A percentile compares a stretch with the other conserved stretches of the same genome.
phyloP scores from a whole-genome alignment of 257 asterid species.

The Solanum infundibuliforme region DNA sequence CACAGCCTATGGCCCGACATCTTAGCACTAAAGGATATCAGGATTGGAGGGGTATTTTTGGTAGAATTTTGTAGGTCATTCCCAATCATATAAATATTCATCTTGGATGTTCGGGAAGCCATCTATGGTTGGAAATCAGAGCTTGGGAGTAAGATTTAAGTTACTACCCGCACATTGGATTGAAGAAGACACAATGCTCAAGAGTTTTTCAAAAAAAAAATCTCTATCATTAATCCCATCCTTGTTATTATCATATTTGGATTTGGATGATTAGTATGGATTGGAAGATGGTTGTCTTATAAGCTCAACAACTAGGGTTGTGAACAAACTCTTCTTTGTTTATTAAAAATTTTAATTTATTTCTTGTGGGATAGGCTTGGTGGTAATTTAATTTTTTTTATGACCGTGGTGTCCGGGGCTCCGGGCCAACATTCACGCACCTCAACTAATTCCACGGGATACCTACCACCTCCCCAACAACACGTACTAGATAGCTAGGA shows the following conservation, averaged over 20 bases:
- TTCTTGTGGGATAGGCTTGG: not conserved
- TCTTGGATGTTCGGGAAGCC: not conserved
- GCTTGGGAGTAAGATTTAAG: not conserved
- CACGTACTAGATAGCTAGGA: not conserved
- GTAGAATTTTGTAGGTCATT: not conserved
- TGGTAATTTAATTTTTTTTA: not conserved
- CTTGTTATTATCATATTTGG: not conserved
- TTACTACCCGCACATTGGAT: not conserved
- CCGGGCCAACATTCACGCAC: not conserved
- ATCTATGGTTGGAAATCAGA: not conserved
- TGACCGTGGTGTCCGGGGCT: not conserved
- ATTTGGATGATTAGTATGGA: not conserved
- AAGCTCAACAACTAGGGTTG: not conserved
- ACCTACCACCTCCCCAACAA: not conserved
- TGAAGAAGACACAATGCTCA: not conserved
- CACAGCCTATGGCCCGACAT: not conserved
- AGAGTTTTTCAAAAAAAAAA: not conserved
- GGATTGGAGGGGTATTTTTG: not conserved
- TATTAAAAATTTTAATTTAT: not conserved
- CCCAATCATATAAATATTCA: not conserved
- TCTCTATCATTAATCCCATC: not conserved
- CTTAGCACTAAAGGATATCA: not conserved
- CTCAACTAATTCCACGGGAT: not conserved
- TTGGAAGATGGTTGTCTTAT: not conserved
- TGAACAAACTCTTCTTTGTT: not conserved